phyloP scores from a whole-genome alignment of 2,329 filamentous ascomycete genomes.

The Penicillium sp. region DNA sequence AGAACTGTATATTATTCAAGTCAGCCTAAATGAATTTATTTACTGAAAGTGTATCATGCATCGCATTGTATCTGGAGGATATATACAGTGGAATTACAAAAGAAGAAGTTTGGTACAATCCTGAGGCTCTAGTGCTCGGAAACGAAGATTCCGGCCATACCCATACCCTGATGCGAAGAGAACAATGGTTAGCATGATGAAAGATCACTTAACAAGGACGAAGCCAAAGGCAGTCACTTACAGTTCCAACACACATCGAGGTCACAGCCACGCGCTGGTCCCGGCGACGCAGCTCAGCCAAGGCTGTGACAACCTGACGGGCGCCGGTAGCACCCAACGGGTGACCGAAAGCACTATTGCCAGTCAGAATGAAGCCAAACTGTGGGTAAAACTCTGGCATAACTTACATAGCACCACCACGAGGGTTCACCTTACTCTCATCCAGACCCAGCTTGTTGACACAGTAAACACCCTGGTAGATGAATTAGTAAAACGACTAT shows the following conservation, averaged over 20 bases:
- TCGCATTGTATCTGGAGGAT: not conserved
- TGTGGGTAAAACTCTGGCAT: not conserved
- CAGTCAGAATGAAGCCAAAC: not conserved
- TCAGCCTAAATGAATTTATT: not conserved
- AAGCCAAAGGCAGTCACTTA: conserved; percentile 47
- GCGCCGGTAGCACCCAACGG: conserved; percentile 89
- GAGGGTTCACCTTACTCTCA: conserved; percentile 84
- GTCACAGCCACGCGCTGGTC: conserved; percentile 81
- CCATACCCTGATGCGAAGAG: conserved; percentile 47
- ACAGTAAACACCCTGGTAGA: conserved; percentile 79
- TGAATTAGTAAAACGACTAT: conserved; percentile 6
- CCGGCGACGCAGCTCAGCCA: conserved; percentile 81
- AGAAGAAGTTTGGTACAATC: not conserved
- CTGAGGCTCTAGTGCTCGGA: conserved; percentile 65
- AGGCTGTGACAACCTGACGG: conserved; percentile 81
- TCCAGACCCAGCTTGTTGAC: conserved; percentile 80
- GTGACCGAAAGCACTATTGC: conserved; percentile 73
- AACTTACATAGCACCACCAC: conserved; percentile 77
- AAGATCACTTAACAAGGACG: not conserved
- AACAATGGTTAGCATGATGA: conserved; percentile 7
- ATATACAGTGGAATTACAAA: conserved; percentile 3
- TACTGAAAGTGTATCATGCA: not conserved
- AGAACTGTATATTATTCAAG: not conserved
- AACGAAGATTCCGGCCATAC: conserved; percentile 92
- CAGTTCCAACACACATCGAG: conserved; percentile 92